phyloP scores from a whole-genome alignment of 768 basidiomycete genomes.

The Tephrocybe rancida region DNA sequence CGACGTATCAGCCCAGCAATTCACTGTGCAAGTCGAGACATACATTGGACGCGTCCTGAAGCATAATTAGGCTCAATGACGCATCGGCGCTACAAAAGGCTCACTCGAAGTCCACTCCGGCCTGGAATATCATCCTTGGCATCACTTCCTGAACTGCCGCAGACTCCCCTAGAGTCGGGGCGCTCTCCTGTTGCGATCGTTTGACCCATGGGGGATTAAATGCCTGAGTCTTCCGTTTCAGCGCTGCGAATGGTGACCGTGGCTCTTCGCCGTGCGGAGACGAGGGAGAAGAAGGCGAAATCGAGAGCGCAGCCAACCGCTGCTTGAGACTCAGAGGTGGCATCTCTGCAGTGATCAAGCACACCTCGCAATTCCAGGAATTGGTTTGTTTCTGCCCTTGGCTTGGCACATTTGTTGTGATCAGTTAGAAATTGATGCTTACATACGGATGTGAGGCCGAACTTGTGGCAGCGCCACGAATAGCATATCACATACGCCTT shows the following conservation, averaged over 20 bases:
- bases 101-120: conserved; percentile 89
- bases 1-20: conserved; percentile 14
- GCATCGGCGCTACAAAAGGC: conserved; percentile 25
- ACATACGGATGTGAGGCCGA: too few relatives aligned
- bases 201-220: conserved; percentile 58
- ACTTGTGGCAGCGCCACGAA: too few relatives aligned
- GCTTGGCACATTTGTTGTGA: conserved; percentile 3
- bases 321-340: conserved; percentile 60
- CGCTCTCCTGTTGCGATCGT: conserved; percentile 29
- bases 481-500: too few relatives aligned
- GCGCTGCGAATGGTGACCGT: conserved; percentile 18
- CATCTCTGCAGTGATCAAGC: too few relatives aligned
- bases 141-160: conserved; percentile 69
- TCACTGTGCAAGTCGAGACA: conserved; percentile 27
- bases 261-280: conserved; percentile 31
- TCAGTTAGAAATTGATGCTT: background rate
- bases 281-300: conserved; percentile 52
- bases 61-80: conserved; percentile 3
- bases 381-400: background rate
- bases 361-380: conserved; percentile 10
- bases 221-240: conserved; percentile 35
- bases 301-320: conserved; percentile 62
- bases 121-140: conserved; percentile 78
- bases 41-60: conserved; percentile 85
- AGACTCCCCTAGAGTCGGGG: conserved; percentile 47